Base-by-base conservation (phyloP, 352 stramenopile species). In the Pythium oligandrum region DNA sequence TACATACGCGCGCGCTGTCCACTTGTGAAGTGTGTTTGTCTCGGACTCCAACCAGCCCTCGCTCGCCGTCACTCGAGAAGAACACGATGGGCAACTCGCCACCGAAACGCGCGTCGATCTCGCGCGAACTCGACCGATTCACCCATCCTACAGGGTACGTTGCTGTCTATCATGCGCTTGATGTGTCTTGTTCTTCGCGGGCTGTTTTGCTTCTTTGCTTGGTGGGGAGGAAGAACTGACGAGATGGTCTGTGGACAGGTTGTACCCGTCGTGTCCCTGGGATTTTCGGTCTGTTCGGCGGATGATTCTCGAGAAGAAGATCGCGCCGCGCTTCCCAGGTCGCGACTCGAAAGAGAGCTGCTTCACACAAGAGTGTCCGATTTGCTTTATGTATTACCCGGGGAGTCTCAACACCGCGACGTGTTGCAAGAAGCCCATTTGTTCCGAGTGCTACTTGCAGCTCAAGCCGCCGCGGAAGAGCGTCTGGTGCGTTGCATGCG, bases 181-280 rank as follows among this genome's bases (percentile, higher is more conserved):
- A 35, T 46, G 35, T 50, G 31, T 56, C 26, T 42, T 4, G 12
- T 33, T 49, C 17, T 26, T 26, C 17, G 17, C 17, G 17, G 17
- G 17, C 17, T 26, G 17, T 26, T 26, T 26, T 26, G 17, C 17
- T 26, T 26, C 17, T 26, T 26, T 26, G 17, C 17, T 26, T 26
- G 17, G 17, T 26, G 17, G 17, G 17, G 17, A 26, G 48, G 42
- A 45, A 17, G 42, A 30, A 42, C 5, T 45, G n/a, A 50, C 43
- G 43, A 48, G 43, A 31, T 48, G 43, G 9, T 48, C 17, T 48
- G 43, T 48, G 17, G 2, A 5, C 58, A 93, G 83, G 9, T 53
- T 93, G 57, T 93, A 93, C 53, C 62, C 72, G 53, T 83, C 56
- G 31, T 93, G 83, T 73, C 78, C 75, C 11, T 93, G 83, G 83